Percentiles rank a stretch among this genome's conserved stretches.
Evolutionary conservation across 495 filamentous ascomycete genomes (phyloP).

Genomic region (Pyrenopolyporus hunteri): DNA sequence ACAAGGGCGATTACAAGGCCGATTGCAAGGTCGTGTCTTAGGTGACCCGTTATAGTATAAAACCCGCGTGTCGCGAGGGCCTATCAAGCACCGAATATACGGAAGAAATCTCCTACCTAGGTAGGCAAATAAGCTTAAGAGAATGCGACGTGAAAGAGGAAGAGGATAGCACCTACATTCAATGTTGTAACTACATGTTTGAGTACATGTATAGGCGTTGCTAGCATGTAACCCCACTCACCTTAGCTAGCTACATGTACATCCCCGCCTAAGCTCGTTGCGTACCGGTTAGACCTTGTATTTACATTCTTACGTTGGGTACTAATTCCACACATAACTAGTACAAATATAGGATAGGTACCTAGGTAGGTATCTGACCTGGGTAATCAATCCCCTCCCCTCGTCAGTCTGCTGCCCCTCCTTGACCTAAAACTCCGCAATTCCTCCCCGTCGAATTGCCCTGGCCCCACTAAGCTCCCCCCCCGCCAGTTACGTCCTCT

Average conservation of each 20-base stretch:
- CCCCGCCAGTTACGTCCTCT: slow-evolving; percentile 26
- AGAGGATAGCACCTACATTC: slow-evolving; percentile 8
- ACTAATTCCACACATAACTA: no score
- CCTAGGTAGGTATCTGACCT: no score
- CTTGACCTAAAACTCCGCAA: slow-evolving; percentile 15
- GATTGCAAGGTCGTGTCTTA: slow-evolving; percentile 2
- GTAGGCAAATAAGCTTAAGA: slow-evolving; percentile 1
- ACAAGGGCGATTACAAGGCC: neutral
- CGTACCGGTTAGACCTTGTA: no score
- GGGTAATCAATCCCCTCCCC: no score
- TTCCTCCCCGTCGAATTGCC: slow-evolving; percentile 13
- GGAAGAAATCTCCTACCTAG: neutral
- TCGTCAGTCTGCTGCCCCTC: slow-evolving; percentile 17
- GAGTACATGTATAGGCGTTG: slow-evolving; percentile 8
- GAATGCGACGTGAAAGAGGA: slow-evolving; percentile 18
- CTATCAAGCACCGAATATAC: neutral
- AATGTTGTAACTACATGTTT: slow-evolving; percentile 4
- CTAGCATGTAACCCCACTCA: slow-evolving; percentile 1
- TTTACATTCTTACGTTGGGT: no score
- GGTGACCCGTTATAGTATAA: neutral
- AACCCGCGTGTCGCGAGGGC: no score
- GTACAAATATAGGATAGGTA: no score
- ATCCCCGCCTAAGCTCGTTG: no score
- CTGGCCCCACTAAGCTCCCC: no score
- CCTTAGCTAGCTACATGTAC: neutral